Evolutionary conservation across 352 stramenopile species (phyloP).

Genomic region (Globisporangium nodosum): DNA sequence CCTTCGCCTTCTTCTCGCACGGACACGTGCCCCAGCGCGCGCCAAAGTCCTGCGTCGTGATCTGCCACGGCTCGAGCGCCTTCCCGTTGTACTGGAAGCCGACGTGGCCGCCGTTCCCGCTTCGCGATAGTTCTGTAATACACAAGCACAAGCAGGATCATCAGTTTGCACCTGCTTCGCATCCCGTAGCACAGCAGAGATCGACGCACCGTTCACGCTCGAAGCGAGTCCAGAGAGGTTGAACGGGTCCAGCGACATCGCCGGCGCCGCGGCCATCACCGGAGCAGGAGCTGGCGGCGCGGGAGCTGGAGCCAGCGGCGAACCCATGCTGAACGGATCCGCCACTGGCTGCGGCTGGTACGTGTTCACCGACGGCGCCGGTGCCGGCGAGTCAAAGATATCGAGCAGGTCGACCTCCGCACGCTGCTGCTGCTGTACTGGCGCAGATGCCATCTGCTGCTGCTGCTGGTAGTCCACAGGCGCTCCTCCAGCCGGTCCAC

Average conservation of each 20-base stretch:
- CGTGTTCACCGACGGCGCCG: conserved; percentile 22
- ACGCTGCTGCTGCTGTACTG: conserved; percentile 19
- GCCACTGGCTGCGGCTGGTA: conserved; percentile 20
- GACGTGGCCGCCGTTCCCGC: conserved; percentile 15
- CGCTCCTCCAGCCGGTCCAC: conserved; percentile 24
- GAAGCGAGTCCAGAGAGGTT: conserved; percentile 63
- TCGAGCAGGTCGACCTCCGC: conserved; percentile 81
- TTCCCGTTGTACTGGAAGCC: conserved; percentile 82
- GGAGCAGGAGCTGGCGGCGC: conserved; percentile 16
- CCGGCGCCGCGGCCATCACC: conserved; percentile 11
- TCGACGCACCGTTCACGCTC: conserved; percentile 59
- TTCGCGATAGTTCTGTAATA: conserved; percentile 26
- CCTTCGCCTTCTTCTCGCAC: conserved; percentile 81
- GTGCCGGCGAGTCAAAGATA: conserved; percentile 68
- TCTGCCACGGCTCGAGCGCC: conserved; percentile 73
- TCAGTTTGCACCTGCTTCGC: neutral
- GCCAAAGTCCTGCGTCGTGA: conserved; percentile 87
- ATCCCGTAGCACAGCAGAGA: neutral
- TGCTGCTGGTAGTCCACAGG: conserved; percentile 20
- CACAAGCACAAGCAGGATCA: neutral
- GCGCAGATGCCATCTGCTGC: conserved; percentile 19
- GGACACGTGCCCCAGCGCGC: conserved; percentile 74
- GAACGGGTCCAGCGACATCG: conserved; percentile 58
- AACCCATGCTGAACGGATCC: conserved; percentile 65
- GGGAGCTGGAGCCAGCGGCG: conserved; percentile 20